Evolutionary conservation across 352 stramenopile genomes (phyloP), one percentile per base, ranked within the genome.

Genomic region (Globisporangium radiosum): DNA sequence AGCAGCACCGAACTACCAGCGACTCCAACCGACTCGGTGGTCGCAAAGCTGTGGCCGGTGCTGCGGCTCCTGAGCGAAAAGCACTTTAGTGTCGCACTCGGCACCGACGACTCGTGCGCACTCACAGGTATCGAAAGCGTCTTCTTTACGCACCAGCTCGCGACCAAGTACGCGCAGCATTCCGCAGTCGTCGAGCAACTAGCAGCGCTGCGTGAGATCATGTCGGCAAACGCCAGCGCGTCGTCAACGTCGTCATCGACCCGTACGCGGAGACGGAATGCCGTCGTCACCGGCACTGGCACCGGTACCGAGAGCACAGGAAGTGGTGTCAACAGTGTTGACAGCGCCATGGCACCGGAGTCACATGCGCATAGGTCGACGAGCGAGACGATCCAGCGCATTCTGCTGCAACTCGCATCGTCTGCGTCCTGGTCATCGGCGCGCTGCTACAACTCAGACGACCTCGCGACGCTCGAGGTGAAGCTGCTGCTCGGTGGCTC

Each of bases 61-160:
- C 19, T 83, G 15, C 73, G 63, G 5, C 59, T 70, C 25, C 52
- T 77, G 3, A 81, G 76, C 9, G 78, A 89, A 42, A 89, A 89
- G 50, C 81, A 89, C 55, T 89, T 89, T 47, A 89, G 78, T 37
- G 78, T 83, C 3, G 66, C 76, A 14, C 58, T 81, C 2, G 66
- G 68, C 1, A 33, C 25, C 25, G 63, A 68, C 4, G 76, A 81
- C 4, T 44, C 44, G 0, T 48, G 47, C 10, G 45, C 70, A 5
- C 48, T 68, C 0, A 52, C 75, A 0, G 66, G 69, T 17, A 58
- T 74, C 1, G 69, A 83, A 36, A 56, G 71, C 0, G 69, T 85
- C 17, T 75, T 85, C 37, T 81, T 80, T 3, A 64, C 75, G 9
- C 64, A 83, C 5, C 57, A 65, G n/a, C 51, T 83, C 25, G 63